These are phyloP conservation scores for Pneumocystis carinii DNA, from an alignment of 1,139 yeast genomes.

Conservation along the genomic window DNA sequence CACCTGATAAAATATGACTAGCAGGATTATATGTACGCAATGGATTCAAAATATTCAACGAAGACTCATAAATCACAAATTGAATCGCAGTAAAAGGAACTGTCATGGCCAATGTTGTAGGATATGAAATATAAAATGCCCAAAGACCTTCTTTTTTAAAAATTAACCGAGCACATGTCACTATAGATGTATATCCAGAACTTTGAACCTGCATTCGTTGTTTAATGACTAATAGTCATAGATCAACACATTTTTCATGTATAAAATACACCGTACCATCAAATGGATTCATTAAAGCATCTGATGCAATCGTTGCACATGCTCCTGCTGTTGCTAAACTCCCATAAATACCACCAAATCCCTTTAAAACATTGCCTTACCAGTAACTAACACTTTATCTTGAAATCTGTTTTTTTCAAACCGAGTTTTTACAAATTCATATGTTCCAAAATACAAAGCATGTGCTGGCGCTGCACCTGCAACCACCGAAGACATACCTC, in stretches of 20 bases:
- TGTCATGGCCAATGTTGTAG: slow-evolving; percentile 83
- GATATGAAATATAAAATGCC: slow-evolving; percentile 85
- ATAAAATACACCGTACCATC: slow-evolving; percentile 28
- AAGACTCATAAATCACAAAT: slow-evolving; percentile 82
- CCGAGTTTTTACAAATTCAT: slow-evolving; percentile 64
- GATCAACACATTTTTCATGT: neutral
- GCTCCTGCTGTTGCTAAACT: slow-evolving; percentile 57
- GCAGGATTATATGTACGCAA: slow-evolving; percentile 68
- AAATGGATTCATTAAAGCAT: slow-evolving; percentile 95
- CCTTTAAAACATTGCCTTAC: neutral
- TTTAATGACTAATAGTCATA: slow-evolving; percentile 41
- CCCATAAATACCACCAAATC: neutral
- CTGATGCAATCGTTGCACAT: slow-evolving; percentile 85
- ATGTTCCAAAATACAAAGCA: slow-evolving; percentile 93
- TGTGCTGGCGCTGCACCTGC: slow-evolving; percentile 99
- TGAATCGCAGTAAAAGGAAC: slow-evolving; percentile 93
- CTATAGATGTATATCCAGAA: slow-evolving; percentile 22
- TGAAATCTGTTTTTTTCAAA: slow-evolving; percentile 35
- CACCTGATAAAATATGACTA: slow-evolving; percentile 87
- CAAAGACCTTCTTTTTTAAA: slow-evolving; percentile 61
- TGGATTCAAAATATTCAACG: slow-evolving; percentile 67
- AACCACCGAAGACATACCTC: slow-evolving; percentile 86
- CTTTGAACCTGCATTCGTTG: slow-evolving; percentile 59
- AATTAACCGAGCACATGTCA: slow-evolving; percentile 32
- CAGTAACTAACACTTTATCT: slow-evolving; percentile 69